phyloP scores from a whole-genome alignment of 1,284 basidiomycete genomes.

The Ganoderma resinaceum region DNA sequence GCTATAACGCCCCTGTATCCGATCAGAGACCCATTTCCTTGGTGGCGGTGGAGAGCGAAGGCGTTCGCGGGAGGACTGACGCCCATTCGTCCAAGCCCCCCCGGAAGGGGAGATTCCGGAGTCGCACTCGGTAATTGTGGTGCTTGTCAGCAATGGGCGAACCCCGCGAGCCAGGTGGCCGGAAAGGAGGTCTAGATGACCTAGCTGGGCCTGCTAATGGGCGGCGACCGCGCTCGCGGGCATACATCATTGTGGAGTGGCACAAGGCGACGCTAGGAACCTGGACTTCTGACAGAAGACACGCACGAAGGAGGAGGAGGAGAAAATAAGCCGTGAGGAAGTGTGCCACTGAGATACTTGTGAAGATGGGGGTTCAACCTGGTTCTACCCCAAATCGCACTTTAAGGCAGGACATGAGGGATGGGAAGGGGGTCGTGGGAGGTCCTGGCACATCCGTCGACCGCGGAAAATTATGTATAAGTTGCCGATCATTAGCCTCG shows the following conservation, averaged over 20 bases:
- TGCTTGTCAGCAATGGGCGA: background rate
- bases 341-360: slow-evolving; percentile 8
- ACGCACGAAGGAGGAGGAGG: background rate
- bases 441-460: background rate
- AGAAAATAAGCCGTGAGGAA: background rate
- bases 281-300: background rate
- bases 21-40: background rate
- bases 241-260: background rate
- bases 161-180: slow-evolving; percentile 15
- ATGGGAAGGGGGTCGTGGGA: background rate
- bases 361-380: slow-evolving; percentile 16
- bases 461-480: background rate
- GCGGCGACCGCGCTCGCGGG: background rate
- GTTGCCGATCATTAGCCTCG: background rate
- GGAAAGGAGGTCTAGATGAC: background rate
- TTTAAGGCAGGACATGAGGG: background rate
- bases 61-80: background rate
- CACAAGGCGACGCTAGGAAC: slow-evolving; percentile 6
- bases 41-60: background rate
- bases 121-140: background rate
- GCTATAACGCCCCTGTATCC: background rate
- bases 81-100: background rate
- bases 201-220: background rate
- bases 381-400: slow-evolving; percentile 16
- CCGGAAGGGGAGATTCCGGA: background rate